phyloP scores from a whole-genome alignment of 768 basidiomycete species.

The Sporobolomyces phaffii region DNA sequence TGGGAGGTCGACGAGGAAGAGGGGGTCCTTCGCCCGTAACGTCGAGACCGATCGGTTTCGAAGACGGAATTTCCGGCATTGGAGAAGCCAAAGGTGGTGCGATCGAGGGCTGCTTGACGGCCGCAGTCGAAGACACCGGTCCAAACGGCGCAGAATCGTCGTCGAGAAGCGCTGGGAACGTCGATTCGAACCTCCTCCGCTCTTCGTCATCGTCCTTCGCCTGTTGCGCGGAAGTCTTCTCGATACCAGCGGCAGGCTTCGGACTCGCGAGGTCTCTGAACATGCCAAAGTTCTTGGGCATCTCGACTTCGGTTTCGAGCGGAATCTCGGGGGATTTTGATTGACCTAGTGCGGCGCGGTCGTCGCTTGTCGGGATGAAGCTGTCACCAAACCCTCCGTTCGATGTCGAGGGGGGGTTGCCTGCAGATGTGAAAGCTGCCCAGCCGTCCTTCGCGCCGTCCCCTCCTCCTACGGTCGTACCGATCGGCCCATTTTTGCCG shows the following conservation, averaged over 20 bases:
- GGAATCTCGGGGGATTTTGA: constrained; percentile 7
- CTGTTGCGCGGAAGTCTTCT: too few species aligned
- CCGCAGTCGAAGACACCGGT: not conserved
- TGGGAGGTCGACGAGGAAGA: constrained; percentile 32
- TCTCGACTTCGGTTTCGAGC: constrained; percentile 14
- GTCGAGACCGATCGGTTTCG: not conserved
- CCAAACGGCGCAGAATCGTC: constrained; percentile 3
- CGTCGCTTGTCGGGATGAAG: not conserved
- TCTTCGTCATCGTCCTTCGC: constrained; percentile 9
- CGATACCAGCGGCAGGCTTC: not conserved
- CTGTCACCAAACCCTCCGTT: not conserved
- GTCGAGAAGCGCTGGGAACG: constrained; percentile 14
- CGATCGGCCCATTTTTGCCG: constrained; percentile 1
- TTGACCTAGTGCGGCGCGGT: not conserved
- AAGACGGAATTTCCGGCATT: not conserved
- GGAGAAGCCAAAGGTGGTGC: not conserved
- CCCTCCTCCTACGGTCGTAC: not conserved
- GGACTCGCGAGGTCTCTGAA: constrained; percentile 21
- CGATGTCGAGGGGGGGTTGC: not conserved
- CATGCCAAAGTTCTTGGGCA: constrained; percentile 24
- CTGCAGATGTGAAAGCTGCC: not conserved
- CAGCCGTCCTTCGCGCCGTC: not conserved
- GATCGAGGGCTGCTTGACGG: too few species aligned
- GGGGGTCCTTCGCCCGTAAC: constrained; percentile 35
- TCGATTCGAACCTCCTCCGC: constrained; percentile 13